These are phyloP conservation scores for Arthrinium phaeospermum DNA, from an alignment of 2,329 filamentous ascomycete genomes.

Conservation along the genomic window DNA sequence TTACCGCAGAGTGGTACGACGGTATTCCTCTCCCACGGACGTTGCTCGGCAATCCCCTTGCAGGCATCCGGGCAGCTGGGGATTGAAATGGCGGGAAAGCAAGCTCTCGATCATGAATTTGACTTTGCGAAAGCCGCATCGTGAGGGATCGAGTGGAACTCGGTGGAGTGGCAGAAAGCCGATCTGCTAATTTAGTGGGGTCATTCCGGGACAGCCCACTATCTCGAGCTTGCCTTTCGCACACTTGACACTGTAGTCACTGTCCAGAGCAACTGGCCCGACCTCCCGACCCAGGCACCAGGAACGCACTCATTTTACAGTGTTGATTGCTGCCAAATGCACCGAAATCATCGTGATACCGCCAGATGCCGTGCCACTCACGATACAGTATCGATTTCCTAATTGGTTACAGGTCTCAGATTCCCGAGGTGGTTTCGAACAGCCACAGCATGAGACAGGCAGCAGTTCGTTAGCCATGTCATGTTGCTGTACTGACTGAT, in stretches of 20 bases:
- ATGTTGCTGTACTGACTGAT: background rate
- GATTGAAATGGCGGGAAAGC: background rate
- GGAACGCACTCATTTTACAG: background rate
- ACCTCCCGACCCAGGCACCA: background rate
- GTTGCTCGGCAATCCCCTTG: conserved; percentile 1
- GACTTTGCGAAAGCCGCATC: conserved; percentile 1
- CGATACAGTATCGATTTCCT: background rate
- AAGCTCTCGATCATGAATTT: conserved; percentile 11
- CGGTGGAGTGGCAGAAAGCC: background rate
- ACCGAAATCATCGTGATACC: background rate
- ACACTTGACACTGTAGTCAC: background rate
- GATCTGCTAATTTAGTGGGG: background rate
- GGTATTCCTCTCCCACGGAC: background rate
- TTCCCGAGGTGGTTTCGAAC: background rate
- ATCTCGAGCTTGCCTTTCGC: background rate
- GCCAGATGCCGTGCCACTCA: background rate
- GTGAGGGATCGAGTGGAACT: conserved; percentile 3
- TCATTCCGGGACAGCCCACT: background rate
- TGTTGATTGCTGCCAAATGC: background rate
- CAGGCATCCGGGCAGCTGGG: background rate
- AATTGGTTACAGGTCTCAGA: background rate
- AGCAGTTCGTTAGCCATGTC: background rate
- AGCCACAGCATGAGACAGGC: conserved; percentile 7
- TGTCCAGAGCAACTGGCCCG: background rate
- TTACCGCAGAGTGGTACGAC: background rate